Conservation (phyloP, 2,329 filamentous ascomycete species). For the Verticillium nonalfalfae region DNA sequence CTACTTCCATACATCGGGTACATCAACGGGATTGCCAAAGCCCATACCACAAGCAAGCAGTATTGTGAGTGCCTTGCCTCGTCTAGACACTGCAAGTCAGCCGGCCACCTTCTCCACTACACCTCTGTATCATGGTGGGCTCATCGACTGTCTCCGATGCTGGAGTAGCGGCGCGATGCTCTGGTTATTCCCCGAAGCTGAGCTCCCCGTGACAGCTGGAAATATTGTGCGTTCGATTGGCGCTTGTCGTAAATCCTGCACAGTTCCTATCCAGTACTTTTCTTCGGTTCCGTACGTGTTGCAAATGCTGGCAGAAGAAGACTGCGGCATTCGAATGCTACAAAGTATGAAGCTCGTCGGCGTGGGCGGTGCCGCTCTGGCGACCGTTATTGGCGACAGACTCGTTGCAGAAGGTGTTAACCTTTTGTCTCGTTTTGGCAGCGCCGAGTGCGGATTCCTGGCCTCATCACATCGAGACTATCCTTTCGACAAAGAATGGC, state of each 20-base stretch:
- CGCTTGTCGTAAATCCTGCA: constrained; percentile 19
- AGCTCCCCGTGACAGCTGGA: constrained; percentile 46
- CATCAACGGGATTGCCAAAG: constrained; percentile 57
- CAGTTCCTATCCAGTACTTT: constrained; percentile 44
- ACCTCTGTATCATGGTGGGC: constrained; percentile 59
- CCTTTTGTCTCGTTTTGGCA: constrained; percentile 57
- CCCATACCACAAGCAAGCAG: constrained; percentile 50
- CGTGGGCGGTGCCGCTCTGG: constrained; percentile 56
- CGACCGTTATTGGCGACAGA: constrained; percentile 42
- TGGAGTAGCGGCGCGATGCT: constrained; percentile 55
- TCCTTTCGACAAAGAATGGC: constrained; percentile 48
- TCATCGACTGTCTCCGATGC: constrained; percentile 55
- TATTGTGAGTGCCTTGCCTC: neutral
- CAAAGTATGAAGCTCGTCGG: constrained; percentile 53
- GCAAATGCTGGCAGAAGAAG: constrained; percentile 41
- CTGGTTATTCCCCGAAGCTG: constrained; percentile 55
- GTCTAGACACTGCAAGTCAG: constrained; percentile 13
- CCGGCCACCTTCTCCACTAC: constrained; percentile 57
- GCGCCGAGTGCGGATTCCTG: constrained; percentile 60
- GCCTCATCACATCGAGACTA: constrained; percentile 56
- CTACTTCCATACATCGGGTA: constrained; percentile 58
- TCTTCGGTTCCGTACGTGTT: constrained; percentile 56
- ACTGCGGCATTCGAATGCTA: constrained; percentile 32
- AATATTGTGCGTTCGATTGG: constrained; percentile 45
- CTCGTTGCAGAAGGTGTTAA: constrained; percentile 45